These are phyloP conservation scores for Rhynchosporium agropyri DNA, from an alignment of 2,329 filamentous ascomycete species.

Conservation along the genomic window DNA sequence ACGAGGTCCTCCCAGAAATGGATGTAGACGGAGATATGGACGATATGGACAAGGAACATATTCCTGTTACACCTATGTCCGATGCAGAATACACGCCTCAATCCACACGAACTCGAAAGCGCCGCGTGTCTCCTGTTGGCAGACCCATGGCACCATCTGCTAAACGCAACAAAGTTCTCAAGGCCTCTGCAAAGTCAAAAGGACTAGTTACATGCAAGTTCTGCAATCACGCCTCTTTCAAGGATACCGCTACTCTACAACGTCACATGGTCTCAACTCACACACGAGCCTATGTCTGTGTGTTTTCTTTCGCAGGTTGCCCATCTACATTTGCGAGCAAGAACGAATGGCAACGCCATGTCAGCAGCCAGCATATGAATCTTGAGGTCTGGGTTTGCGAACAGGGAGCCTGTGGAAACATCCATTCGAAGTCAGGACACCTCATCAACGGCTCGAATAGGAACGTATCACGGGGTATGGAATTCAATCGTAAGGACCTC, in stretches of 20 bases:
- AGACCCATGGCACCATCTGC: conserved; percentile 12
- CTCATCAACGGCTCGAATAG: conserved; percentile 1
- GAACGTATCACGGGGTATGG: conserved; percentile 35
- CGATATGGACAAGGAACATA: conserved; percentile 25
- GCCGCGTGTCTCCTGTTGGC: conserved; percentile 12
- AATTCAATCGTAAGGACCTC: conserved; percentile 88
- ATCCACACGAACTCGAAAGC: conserved; percentile 28
- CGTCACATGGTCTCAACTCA: conserved; percentile 52
- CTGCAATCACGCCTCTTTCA: conserved; percentile 46
- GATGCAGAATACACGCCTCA: conserved; percentile 38
- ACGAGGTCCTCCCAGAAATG: conserved; percentile 20
- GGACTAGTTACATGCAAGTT: conserved; percentile 26
- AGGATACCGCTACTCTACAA: conserved; percentile 50
- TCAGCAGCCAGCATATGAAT: conserved; percentile 77
- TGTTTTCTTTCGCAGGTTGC: conserved; percentile 80
- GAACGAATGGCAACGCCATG: conserved; percentile 96
- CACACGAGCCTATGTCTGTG: conserved; percentile 70
- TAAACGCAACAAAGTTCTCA: conserved; percentile 29
- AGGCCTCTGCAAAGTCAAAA: conserved; percentile 19
- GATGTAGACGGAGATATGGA: conserved; percentile 29
- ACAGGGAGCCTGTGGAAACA: conserved; percentile 37
- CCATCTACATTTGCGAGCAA: conserved; percentile 72
- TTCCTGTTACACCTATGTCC: conserved; percentile 20
- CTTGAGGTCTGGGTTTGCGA: conserved; percentile 74
- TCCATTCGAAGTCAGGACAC: conserved; percentile 22